phyloP scores from a whole-genome alignment of 768 basidiomycete genomes.

The Tulasnella sp. region DNA sequence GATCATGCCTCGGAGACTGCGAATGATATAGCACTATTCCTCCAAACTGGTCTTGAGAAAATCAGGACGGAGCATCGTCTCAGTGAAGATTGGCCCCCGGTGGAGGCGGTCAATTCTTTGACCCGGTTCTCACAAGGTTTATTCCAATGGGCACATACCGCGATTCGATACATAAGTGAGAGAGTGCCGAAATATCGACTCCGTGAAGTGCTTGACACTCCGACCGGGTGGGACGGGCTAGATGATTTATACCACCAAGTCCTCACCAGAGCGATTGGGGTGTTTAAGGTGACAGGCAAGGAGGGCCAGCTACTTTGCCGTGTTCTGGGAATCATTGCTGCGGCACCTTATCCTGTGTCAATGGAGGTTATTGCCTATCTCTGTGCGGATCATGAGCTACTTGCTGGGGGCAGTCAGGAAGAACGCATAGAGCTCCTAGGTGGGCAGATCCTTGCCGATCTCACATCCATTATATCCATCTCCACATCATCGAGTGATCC shows the following conservation, averaged over 20 bases:
- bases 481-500: not conserved
- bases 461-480: not conserved
- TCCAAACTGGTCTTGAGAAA: not conserved
- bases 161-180: not conserved
- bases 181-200: not conserved
- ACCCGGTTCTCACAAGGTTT: not conserved
- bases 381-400: not conserved
- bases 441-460: not conserved
- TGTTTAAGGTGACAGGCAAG: not conserved
- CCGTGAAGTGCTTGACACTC: not conserved
- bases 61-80: not conserved
- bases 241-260: not conserved
- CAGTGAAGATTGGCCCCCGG: not conserved
- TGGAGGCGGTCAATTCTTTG: not conserved
- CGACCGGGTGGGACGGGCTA: not conserved
- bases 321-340: not conserved
- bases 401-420: not conserved
- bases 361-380: not conserved
- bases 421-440: not conserved
- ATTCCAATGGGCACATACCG: not conserved
- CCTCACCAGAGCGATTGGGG: not conserved
- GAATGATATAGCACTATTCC: not conserved
- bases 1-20: not conserved
- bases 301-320: not conserved
- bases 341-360: not conserved